phyloP scores from a whole-genome alignment of 768 basidiomycete species.

The Galerina marginata region DNA sequence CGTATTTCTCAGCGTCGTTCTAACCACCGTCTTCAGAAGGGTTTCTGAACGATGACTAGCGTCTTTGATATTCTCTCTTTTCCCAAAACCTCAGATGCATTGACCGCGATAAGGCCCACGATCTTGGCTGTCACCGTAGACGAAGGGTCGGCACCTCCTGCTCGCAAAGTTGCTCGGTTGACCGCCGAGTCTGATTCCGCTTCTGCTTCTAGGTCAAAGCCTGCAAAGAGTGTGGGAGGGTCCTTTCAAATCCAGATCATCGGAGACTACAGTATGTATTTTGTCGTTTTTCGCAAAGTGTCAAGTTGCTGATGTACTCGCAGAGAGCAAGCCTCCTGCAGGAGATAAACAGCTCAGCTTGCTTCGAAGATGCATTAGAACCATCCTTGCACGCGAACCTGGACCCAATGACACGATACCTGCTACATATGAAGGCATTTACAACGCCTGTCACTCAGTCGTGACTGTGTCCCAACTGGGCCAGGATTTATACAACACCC shows the following conservation, averaged over 20 bases:
- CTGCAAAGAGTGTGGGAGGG: constrained; percentile 32
- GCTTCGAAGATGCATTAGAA: constrained; percentile 43
- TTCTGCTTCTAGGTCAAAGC: constrained; percentile 62
- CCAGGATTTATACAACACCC: constrained; percentile 58
- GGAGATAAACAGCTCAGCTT: constrained; percentile 36
- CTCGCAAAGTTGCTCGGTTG: constrained; percentile 72
- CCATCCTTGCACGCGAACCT: constrained; percentile 43
- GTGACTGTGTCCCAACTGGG: constrained; percentile 61
- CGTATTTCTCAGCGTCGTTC: no score
- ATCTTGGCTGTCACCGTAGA: constrained; percentile 35
- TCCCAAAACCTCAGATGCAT: constrained; percentile 56
- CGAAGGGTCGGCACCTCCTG: constrained; percentile 60
- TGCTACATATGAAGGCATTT: constrained; percentile 62
- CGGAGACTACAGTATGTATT: constrained; percentile 42
- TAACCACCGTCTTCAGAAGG: no score
- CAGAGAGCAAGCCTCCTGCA: constrained; percentile 25
- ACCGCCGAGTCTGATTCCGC: constrained; percentile 70
- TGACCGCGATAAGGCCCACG: constrained; percentile 47
- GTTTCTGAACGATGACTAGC: constrained; percentile 36
- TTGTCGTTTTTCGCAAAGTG: neutral
- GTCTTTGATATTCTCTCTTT: constrained; percentile 49
- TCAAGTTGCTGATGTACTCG: neutral
- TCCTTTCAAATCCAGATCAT: constrained; percentile 55
- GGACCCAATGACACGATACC: constrained; percentile 37
- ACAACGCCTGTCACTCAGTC: constrained; percentile 57